These are phyloP conservation scores for Rhodotorula sp. DNA, from an alignment of 1,284 basidiomycete species.

Conservation along the genomic window DNA sequence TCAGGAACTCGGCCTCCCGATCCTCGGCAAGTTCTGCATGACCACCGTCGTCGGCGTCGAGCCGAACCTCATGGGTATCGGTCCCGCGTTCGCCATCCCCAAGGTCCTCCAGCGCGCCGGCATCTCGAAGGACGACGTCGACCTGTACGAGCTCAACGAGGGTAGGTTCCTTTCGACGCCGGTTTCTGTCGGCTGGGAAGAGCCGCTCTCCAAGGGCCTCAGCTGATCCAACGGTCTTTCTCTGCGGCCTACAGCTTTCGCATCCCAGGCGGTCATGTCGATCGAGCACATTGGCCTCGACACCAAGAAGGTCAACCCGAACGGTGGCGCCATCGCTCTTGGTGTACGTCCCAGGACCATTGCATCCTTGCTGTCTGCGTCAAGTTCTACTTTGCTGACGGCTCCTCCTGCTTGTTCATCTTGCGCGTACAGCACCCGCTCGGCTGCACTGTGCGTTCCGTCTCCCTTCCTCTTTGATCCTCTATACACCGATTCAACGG, in stretches of 20 bases:
- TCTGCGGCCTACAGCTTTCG: slow-evolving; percentile 47
- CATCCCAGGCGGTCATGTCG: slow-evolving; percentile 55
- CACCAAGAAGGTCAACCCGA: slow-evolving; percentile 54
- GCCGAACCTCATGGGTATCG: slow-evolving; percentile 76
- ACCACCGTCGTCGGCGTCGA: slow-evolving; percentile 70
- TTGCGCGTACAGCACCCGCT: slow-evolving; percentile 17
- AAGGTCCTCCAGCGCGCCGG: slow-evolving; percentile 74
- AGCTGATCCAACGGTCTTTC: background rate
- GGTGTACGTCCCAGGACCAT: slow-evolving; percentile 47
- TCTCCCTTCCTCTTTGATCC: too few species aligned
- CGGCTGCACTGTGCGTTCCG: slow-evolving; percentile 13
- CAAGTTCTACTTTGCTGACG: background rate
- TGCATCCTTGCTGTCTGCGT: background rate
- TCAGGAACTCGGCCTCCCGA: slow-evolving; percentile 82
- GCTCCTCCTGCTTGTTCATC: background rate
- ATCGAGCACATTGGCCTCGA: slow-evolving; percentile 57
- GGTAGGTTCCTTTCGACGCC: too few species aligned
- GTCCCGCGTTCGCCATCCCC: slow-evolving; percentile 80
- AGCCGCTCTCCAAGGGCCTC: too few species aligned
- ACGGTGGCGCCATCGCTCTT: slow-evolving; percentile 56
- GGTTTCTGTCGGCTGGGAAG: too few species aligned
- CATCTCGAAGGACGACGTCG: slow-evolving; percentile 69
- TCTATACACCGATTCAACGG: too few species aligned
- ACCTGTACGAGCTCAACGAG: slow-evolving; percentile 86
- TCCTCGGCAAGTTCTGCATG: slow-evolving; percentile 87